These are phyloP conservation scores for Botrytis hyacinthi DNA, from an alignment of 2,329 filamentous ascomycete genomes.

Conservation along the genomic window DNA sequence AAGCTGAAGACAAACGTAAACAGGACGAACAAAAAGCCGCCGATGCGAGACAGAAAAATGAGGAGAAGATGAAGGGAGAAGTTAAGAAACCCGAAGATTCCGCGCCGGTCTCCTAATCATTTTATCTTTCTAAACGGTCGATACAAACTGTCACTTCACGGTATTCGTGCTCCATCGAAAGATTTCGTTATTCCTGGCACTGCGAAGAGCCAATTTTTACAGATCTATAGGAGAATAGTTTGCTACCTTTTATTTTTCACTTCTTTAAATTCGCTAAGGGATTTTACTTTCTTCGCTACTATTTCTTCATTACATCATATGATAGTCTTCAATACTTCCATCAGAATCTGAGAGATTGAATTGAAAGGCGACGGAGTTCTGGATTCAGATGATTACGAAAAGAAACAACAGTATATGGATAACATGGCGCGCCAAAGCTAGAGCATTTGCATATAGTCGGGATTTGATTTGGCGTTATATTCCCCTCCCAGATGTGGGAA, in stretches of 20 bases:
- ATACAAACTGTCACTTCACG: not conserved
- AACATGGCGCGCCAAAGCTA: not conserved
- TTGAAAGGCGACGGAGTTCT: not conserved
- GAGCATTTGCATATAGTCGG: constrained; percentile 11
- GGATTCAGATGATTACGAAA: not conserved
- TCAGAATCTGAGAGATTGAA: not conserved
- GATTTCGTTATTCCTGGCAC: not conserved
- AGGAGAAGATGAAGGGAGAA: constrained; percentile 16
- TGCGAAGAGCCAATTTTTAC: not conserved
- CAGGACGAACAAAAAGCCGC: constrained; percentile 16
- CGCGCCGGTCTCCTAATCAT: not conserved
- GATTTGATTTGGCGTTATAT: constrained; percentile 20
- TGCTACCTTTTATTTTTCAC: not conserved
- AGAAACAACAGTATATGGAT: constrained; percentile 1
- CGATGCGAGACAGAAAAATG: constrained; percentile 14
- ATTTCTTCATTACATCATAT: constrained; percentile 9
- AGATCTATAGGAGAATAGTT: not conserved
- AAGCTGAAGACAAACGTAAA: constrained; percentile 22
- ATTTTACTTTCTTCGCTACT: not conserved
- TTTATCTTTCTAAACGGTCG: not conserved
- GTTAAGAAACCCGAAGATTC: not conserved
- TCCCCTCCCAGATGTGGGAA: constrained; percentile 3
- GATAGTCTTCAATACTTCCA: not conserved
- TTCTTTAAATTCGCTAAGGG: not conserved
- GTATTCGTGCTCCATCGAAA: not conserved